Evolutionary conservation across 768 basidiomycete species (phyloP).

Genomic region (Chalciporus chontae): DNA sequence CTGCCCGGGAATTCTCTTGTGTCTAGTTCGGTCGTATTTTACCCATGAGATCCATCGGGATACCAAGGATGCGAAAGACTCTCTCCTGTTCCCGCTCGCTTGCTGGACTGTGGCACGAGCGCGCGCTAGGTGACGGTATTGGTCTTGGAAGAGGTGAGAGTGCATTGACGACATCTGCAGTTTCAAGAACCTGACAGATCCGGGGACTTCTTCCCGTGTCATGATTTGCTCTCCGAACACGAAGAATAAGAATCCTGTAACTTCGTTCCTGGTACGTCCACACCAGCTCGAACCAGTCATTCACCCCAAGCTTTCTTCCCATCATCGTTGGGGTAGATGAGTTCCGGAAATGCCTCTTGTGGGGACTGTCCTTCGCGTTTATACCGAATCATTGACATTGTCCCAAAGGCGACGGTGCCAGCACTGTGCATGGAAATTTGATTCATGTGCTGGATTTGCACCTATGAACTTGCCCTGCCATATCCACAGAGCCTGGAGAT

Average conservation of each 20-base stretch:
- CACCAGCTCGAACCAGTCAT: conserved; percentile 13
- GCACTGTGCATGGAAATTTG: conserved; percentile 7
- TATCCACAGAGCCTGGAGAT: no score
- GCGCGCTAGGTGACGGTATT: conserved; percentile 7
- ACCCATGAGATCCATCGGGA: background rate
- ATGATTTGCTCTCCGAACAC: conserved; percentile 8
- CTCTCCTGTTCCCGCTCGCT: conserved; percentile 6
- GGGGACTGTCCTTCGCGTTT: background rate
- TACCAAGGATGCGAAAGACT: conserved; percentile 11
- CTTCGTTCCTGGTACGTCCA: conserved; percentile 16
- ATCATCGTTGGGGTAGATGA: background rate
- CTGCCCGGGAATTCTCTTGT: background rate
- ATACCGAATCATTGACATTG: background rate
- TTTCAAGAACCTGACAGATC: background rate
- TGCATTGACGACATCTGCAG: conserved; percentile 7
- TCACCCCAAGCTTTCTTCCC: conserved; percentile 12
- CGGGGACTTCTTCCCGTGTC: background rate
- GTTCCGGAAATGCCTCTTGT: background rate
- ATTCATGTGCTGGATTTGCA: conserved; percentile 7
- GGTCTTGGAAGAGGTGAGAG: conserved; percentile 5
- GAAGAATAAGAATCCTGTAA: no score
- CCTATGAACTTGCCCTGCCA: no score
- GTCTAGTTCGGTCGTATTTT: conserved; percentile 2
- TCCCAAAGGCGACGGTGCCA: conserved; percentile 10
- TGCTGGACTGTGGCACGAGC: conserved; percentile 9